These are phyloP conservation scores for Xanthoconium purpureum DNA, from an alignment of 768 basidiomycete genomes.

Conservation along the genomic window DNA sequence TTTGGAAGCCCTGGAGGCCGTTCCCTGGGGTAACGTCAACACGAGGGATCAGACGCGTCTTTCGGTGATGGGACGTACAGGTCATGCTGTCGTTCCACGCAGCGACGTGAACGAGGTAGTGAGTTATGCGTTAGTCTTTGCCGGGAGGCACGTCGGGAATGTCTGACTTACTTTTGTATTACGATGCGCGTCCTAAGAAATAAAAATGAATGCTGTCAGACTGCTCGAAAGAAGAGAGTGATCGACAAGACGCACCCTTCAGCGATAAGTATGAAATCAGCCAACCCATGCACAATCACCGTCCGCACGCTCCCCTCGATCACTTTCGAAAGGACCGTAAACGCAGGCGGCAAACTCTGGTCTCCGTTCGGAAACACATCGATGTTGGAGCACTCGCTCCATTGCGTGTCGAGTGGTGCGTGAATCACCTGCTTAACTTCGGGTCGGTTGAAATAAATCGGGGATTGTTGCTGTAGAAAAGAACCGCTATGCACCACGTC, in stretches of 20 bases:
- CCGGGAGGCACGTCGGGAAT: too few relatives aligned
- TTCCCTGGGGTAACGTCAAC: slow-evolving; percentile 35
- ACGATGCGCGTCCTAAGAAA: slow-evolving; percentile 51
- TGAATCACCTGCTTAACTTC: slow-evolving; percentile 70
- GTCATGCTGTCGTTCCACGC: slow-evolving; percentile 34
- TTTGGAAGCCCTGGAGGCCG: slow-evolving; percentile 71
- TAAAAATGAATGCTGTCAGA: not conserved
- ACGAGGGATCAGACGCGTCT: too few relatives aligned
- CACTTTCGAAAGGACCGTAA: slow-evolving; percentile 67
- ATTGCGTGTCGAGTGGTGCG: slow-evolving; percentile 57
- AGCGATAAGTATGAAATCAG: slow-evolving; percentile 70
- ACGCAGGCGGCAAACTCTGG: slow-evolving; percentile 54
- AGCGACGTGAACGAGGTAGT: too few relatives aligned
- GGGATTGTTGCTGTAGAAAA: slow-evolving; percentile 52
- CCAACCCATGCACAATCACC: slow-evolving; percentile 70
- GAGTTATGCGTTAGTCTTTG: too few relatives aligned
- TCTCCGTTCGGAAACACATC: slow-evolving; percentile 65
- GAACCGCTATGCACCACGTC: slow-evolving; percentile 43
- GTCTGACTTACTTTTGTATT: slow-evolving; percentile 54
- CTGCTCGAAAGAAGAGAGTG: not conserved
- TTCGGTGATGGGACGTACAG: slow-evolving; percentile 25
- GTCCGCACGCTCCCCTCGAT: slow-evolving; percentile 71
- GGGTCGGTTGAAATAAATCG: slow-evolving; percentile 65
- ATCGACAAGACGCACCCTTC: slow-evolving; percentile 51
- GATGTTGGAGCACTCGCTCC: slow-evolving; percentile 60